Conservation (phyloP, 306 rosid genomes). For the Hylodesmum podocarpum region DNA sequence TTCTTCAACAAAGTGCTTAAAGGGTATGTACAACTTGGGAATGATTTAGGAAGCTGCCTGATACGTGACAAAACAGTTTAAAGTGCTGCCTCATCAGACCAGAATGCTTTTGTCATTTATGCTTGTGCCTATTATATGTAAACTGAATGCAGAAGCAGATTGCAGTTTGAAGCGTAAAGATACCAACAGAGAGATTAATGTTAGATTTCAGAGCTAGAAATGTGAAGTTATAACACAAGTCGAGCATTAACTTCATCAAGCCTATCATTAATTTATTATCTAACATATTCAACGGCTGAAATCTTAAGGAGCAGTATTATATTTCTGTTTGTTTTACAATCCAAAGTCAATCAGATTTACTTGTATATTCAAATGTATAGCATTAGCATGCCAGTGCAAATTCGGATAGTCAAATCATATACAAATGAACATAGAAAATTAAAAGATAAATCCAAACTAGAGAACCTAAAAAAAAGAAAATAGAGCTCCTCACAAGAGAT, state of each 20-base stretch:
- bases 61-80: slow-evolving; percentile 54
- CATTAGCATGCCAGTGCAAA: neutral
- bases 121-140: too few species aligned
- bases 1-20: slow-evolving; percentile 69
- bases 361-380: neutral
- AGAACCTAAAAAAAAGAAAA: neutral
- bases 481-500: slow-evolving; percentile 69
- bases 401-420: slow-evolving; percentile 14
- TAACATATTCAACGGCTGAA: too few species aligned
- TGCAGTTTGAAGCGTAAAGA: too few species aligned
- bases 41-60: slow-evolving; percentile 48
- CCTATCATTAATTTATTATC: neutral
- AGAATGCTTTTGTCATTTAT: slow-evolving; percentile 69
- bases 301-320: neutral
- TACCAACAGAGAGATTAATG: neutral
- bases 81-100: slow-evolving; percentile 49
- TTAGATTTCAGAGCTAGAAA: neutral
- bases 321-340: too few species aligned
- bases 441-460: slow-evolving; percentile 4
- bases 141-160: too few species aligned
- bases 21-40: slow-evolving; percentile 62
- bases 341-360: neutral
- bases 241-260: neutral
- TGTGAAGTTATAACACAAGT: neutral
- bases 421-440: slow-evolving; percentile 11